phyloP scores from a whole-genome alignment of 768 basidiomycete genomes.

The Kwoniella dejecticola region DNA sequence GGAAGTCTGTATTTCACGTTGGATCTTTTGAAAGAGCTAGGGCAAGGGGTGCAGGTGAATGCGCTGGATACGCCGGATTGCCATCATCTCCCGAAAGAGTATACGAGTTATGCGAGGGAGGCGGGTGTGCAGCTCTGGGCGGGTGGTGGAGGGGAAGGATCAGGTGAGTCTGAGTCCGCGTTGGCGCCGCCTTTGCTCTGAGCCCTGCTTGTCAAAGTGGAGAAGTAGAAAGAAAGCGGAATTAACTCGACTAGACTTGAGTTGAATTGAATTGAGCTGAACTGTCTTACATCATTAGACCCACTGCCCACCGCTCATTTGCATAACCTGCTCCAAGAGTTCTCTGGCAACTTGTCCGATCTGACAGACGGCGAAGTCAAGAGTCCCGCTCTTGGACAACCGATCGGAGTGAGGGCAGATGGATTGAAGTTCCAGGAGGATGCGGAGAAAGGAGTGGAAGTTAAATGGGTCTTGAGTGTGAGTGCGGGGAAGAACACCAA shows the following conservation, averaged over 20 bases:
- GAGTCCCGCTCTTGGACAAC: slow-evolving; percentile 9
- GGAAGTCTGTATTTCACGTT: slow-evolving; percentile 50
- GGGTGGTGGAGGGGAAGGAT: slow-evolving; percentile 53
- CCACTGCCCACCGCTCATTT: slow-evolving; percentile 48
- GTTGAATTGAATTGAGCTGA: too few species aligned
- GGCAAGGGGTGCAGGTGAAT: slow-evolving; percentile 32
- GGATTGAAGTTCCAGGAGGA: slow-evolving; percentile 32
- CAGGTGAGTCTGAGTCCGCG: slow-evolving; percentile 36
- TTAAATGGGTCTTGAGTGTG: slow-evolving; percentile 53
- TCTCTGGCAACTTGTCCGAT: slow-evolving; percentile 16
- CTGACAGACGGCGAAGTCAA: background rate
- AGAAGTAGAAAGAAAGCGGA: too few species aligned
- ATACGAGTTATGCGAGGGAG: slow-evolving; percentile 42
- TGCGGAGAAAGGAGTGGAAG: slow-evolving; percentile 30
- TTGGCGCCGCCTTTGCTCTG: too few species aligned
- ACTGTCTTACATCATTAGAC: slow-evolving; percentile 27
- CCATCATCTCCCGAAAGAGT: slow-evolving; percentile 50
- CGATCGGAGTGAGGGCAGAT: slow-evolving; percentile 35
- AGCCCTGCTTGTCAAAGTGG: too few species aligned
- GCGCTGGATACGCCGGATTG: slow-evolving; percentile 54
- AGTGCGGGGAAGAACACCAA: slow-evolving; percentile 15
- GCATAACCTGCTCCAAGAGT: slow-evolving; percentile 53
- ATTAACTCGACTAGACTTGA: background rate
- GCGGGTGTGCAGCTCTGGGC: slow-evolving; percentile 51
- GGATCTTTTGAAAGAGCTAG: slow-evolving; percentile 22